Percentiles rank a stretch among this genome's conserved stretches.
Conservation (phyloP, 805 yeast species). For the Hanseniaspora guilliermondii region DNA sequence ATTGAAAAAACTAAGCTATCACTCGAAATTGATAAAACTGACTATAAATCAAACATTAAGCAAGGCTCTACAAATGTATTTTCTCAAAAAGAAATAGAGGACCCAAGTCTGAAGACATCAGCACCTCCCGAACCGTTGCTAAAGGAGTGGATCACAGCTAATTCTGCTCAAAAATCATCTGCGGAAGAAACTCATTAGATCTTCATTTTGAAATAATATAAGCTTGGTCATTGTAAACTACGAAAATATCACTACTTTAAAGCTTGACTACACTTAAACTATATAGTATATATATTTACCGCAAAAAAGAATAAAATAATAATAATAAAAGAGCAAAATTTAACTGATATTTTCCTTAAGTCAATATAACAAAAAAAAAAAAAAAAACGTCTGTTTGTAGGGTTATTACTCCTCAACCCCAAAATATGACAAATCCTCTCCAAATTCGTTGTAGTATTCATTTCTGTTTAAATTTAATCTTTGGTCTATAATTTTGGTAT, state of each 20-base stretch:
- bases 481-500: conserved; percentile 29
- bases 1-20: conserved; percentile 30
- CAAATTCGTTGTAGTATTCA: conserved; percentile 64
- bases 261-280: not conserved
- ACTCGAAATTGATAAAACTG: conserved; percentile 17
- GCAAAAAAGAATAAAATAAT: too few relatives aligned
- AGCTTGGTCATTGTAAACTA: not conserved
- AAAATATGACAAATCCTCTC: conserved; percentile 73
- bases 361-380: too few relatives aligned
- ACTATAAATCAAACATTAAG: conserved; percentile 13
- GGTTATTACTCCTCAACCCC: conserved; percentile 65
- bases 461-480: conserved; percentile 24
- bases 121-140: conserved; percentile 16
- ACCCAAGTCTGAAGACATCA: not conserved
- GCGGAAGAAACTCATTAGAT: not conserved
- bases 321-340: too few relatives aligned
- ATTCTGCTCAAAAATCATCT: conserved; percentile 14
- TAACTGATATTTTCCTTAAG: too few relatives aligned
- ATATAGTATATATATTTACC: not conserved
- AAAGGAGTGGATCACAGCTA: conserved; percentile 27
- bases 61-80: conserved; percentile 18
- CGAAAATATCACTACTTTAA: not conserved
- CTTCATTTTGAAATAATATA: not conserved
- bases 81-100: conserved; percentile 10
- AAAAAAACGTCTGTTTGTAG: not conserved